Evolutionary conservation across 495 filamentous ascomycete species (phyloP).

Genomic region (Talaromyces adpressus): DNA sequence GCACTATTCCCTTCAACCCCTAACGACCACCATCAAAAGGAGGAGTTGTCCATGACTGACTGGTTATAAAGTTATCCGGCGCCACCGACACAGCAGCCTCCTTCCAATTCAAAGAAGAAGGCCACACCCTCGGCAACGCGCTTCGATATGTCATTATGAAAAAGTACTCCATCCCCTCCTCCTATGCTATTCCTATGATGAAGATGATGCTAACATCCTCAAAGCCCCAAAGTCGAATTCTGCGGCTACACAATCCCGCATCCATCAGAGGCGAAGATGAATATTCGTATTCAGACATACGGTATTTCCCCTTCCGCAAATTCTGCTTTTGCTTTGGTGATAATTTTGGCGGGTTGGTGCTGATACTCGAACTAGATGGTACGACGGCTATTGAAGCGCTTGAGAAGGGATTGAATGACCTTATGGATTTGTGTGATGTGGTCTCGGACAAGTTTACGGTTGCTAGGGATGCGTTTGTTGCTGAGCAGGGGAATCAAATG

Average conservation of each 20-base stretch:
- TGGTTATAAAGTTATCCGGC: constrained; percentile 51
- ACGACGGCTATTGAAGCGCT: constrained; percentile 77
- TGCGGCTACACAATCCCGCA: constrained; percentile 98
- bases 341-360: not conserved
- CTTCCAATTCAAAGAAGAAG: constrained; percentile 87
- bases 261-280: constrained; percentile 94
- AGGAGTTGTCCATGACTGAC: not conserved
- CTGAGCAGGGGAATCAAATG: constrained; percentile 30
- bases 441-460: constrained; percentile 76
- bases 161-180: constrained; percentile 52
- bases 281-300: constrained; percentile 91
- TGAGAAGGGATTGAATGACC: constrained; percentile 79
- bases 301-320: constrained; percentile 38
- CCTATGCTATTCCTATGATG: too few relatives aligned
- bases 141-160: constrained; percentile 96
- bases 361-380: constrained; percentile 48
- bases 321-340: not conserved
- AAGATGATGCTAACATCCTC: not conserved
- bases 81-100: constrained; percentile 64
- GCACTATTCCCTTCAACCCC: constrained; percentile 15
- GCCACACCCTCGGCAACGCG: constrained; percentile 92
- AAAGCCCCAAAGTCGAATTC: constrained; percentile 88
- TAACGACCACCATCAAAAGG: not conserved
- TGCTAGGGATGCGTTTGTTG: constrained; percentile 57
- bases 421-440: constrained; percentile 87